A percentile compares a stretch with the other conserved stretches of the same genome.
Evolutionary conservation across 139 green algal species (phyloP).

Genomic region (Pedinophyceae sp.): DNA sequence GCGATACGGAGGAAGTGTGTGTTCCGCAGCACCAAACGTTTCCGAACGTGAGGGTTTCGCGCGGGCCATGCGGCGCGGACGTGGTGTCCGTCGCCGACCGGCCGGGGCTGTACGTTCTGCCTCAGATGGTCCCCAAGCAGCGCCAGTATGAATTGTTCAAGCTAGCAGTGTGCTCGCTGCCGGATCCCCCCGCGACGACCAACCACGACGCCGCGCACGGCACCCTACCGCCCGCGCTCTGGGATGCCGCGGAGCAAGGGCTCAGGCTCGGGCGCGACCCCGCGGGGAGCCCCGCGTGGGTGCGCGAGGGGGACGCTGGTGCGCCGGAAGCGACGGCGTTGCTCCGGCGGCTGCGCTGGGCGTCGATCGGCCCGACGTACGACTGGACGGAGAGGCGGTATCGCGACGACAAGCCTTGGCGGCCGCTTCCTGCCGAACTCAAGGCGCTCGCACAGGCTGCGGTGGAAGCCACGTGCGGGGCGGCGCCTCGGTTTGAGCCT

Average conservation of each 20-base stretch:
- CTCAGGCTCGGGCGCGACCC: conserved; percentile 8
- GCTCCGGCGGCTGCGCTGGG: conserved; percentile 64
- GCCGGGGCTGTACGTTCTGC: conserved; percentile 36
- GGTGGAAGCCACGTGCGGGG: not conserved
- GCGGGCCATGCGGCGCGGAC: not conserved
- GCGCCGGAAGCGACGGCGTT: conserved; percentile 28
- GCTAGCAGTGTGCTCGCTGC: conserved; percentile 17
- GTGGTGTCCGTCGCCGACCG: not conserved
- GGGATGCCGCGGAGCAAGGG: conserved; percentile 25
- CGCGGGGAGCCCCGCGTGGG: not conserved
- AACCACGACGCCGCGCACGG: conserved; percentile 28
- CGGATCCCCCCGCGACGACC: conserved; percentile 32
- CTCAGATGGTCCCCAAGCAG: conserved; percentile 11
- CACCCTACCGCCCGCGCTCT: conserved; percentile 18
- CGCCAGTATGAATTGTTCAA: conserved; percentile 21
- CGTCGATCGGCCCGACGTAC: conserved; percentile 54
- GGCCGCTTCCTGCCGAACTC: conserved; percentile 15
- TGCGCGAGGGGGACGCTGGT: conserved; percentile 1
- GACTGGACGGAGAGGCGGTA: conserved; percentile 61
- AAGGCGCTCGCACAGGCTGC: conserved; percentile 8
- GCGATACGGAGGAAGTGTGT: not conserved
- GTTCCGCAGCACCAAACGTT: not conserved
- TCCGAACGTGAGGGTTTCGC: not conserved
- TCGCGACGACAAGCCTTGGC: conserved; percentile 14
- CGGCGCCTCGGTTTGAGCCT: conserved; percentile 23